Conservation (phyloP, 192 early-diverging fungal genomes). For the Podila horticola region DNA sequence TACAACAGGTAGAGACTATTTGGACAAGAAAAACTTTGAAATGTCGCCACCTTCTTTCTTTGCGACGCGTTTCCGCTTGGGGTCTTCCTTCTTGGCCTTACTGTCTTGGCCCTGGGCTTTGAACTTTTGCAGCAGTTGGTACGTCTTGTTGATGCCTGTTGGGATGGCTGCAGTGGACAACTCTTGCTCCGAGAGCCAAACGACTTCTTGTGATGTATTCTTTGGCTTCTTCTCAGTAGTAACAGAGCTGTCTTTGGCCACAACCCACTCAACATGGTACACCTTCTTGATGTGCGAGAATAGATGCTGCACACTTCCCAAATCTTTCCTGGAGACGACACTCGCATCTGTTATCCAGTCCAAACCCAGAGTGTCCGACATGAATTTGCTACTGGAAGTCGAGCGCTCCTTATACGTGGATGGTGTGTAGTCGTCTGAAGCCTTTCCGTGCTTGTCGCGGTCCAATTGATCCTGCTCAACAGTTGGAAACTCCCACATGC, state of each 20-base stretch:
- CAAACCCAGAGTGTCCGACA: slow-evolving; percentile 8
- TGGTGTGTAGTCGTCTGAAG: slow-evolving; percentile 6
- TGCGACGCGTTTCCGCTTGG: slow-evolving; percentile 2
- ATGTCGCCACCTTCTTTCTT: background rate
- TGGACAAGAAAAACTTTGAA: too few relatives aligned
- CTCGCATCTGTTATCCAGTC: slow-evolving; percentile 12
- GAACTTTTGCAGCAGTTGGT: slow-evolving; percentile 58
- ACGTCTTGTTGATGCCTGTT: slow-evolving; percentile 66
- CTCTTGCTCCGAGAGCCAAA: slow-evolving; percentile 58
- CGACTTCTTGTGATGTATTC: background rate
- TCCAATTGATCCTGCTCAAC: slow-evolving; percentile 49
- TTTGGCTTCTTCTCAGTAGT: background rate
- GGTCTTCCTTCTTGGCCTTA: background rate
- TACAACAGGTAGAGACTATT: too few relatives aligned
- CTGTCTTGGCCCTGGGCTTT: slow-evolving; percentile 1
- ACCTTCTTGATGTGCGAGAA: slow-evolving; percentile 77
- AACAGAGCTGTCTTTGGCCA: slow-evolving; percentile 7
- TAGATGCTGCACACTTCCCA: slow-evolving; percentile 66
- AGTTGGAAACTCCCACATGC: slow-evolving; percentile 81
- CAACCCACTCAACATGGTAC: slow-evolving; percentile 59
- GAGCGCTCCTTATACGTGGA: slow-evolving; percentile 31
- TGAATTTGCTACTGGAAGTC: slow-evolving; percentile 19
- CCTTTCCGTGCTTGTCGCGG: slow-evolving; percentile 4
- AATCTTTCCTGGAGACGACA: slow-evolving; percentile 44
- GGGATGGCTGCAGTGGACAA: slow-evolving; percentile 62